Evolutionary conservation across 768 basidiomycete genomes (phyloP).

Genomic region (Tubosaeta sp.): DNA sequence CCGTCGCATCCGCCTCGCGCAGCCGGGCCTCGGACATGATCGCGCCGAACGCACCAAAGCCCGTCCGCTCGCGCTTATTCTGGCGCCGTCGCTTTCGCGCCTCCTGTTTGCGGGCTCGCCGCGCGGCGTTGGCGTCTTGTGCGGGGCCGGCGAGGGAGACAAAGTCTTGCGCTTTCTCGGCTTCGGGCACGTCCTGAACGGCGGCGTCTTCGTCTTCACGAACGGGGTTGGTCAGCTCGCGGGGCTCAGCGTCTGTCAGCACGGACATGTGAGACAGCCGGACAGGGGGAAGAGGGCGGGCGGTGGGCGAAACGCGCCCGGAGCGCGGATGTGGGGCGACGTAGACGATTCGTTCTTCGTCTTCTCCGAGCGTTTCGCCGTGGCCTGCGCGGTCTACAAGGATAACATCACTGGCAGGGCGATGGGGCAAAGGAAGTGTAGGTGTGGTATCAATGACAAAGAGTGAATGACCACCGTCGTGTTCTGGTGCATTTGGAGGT

Average conservation of each 20-base stretch:
- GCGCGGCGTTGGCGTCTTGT: too few species aligned
- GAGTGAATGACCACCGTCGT: not conserved
- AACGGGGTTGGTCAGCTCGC: slow-evolving; percentile 3
- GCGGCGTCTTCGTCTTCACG: slow-evolving; percentile 7
- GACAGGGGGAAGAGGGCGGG: slow-evolving; percentile 7
- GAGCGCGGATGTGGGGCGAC: slow-evolving; percentile 67
- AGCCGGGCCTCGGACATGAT: slow-evolving; percentile 51
- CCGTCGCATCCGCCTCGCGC: slow-evolving; percentile 30
- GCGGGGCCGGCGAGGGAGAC: slow-evolving; percentile 23
- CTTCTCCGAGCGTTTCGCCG: slow-evolving; percentile 17
- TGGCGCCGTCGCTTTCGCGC: slow-evolving; percentile 25
- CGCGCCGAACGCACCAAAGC: slow-evolving; percentile 51
- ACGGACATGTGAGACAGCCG: slow-evolving; percentile 22
- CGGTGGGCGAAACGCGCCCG: slow-evolving; percentile 11
- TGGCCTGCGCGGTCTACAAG: slow-evolving; percentile 19
- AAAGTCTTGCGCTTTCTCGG: slow-evolving; percentile 2
- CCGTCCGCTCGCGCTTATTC: slow-evolving; percentile 10
- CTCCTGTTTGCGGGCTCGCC: too few species aligned
- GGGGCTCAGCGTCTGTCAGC: slow-evolving; percentile 14
- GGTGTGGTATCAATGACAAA: slow-evolving; percentile 43
- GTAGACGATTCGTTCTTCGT: slow-evolving; percentile 65
- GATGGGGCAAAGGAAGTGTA: not conserved
- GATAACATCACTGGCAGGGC: slow-evolving; percentile 19
- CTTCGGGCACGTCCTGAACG: too few species aligned
- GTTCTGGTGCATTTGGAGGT: not conserved